phyloP scores from a whole-genome alignment of 2,329 filamentous ascomycete genomes.

The Aspergillus intermedius region DNA sequence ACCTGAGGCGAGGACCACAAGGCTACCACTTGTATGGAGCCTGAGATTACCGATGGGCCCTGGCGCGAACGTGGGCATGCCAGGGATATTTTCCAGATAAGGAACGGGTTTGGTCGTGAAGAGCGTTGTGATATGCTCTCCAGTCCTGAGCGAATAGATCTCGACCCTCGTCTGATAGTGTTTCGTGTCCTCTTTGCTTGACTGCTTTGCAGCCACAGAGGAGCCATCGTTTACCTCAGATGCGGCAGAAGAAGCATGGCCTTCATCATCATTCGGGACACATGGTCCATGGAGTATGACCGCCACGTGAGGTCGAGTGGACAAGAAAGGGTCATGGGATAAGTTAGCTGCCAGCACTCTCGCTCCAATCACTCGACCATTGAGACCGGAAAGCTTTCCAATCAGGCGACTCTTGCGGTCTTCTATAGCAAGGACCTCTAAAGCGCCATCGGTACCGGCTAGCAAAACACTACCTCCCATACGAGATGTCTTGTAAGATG shows the following conservation, averaged over 20 bases:
- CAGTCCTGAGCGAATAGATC: conserved; percentile 76
- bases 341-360: conserved; percentile 71
- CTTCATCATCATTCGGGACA: conserved; percentile 42
- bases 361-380: conserved; percentile 72
- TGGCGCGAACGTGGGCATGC: conserved; percentile 60
- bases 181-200: conserved; percentile 21
- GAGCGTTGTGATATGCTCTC: conserved; percentile 63
- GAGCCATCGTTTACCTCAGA: conserved; percentile 32
- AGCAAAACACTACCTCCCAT: conserved; percentile 59
- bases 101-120: conserved; percentile 62
- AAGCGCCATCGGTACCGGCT: conserved; percentile 70
- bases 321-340: conserved; percentile 45
- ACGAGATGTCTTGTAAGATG: conserved; percentile 36
- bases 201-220: conserved; percentile 19
- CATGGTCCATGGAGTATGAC: conserved; percentile 74
- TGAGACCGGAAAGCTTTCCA: conserved; percentile 66
- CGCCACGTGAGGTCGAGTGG: conserved; percentile 66
- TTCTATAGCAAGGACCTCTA: conserved; percentile 68
- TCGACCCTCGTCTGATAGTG: conserved; percentile 81
- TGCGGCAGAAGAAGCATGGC: conserved; percentile 23
- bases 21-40: conserved; percentile 65
- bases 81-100: conserved; percentile 53
- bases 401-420: conserved; percentile 65
- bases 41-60: conserved; percentile 65
- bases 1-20: conserved; percentile 69